Conservation (phyloP, 73 alveolate genomes). For the Tetrahymena borealis region DNA sequence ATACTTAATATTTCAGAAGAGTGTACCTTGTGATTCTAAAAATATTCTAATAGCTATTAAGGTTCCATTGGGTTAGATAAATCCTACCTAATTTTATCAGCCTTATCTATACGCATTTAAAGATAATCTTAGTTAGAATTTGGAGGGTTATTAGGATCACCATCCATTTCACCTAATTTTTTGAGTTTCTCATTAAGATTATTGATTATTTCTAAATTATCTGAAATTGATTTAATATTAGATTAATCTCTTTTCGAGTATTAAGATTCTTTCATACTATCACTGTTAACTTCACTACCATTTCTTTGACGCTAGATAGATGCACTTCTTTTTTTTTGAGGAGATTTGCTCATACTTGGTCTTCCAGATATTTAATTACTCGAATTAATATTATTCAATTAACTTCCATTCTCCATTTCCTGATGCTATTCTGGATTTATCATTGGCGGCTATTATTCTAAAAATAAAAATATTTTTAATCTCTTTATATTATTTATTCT, state of each 20-base stretch:
- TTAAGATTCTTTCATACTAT: not conserved
- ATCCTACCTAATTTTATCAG: not conserved
- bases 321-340: not conserved
- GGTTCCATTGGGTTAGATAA: not conserved
- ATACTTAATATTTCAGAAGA: not conserved
- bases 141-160: not conserved
- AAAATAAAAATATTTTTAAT: too few species aligned
- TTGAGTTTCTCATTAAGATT: not conserved
- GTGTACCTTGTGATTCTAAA: not conserved
- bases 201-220: not conserved
- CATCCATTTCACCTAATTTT: not conserved
- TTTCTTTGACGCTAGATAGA: not conserved
- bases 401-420: not conserved
- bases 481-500: too few species aligned
- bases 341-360: not conserved
- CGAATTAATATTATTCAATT: not conserved
- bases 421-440: not conserved
- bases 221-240: not conserved
- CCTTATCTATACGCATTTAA: not conserved
- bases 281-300: not conserved
- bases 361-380: not conserved
- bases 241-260: not conserved
- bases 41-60: not conserved
- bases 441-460: not conserved
- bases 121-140: not conserved